These are phyloP conservation scores for Wickerhamomyces pijperi DNA, from an alignment of 805 yeast genomes.

Conservation along the genomic window DNA sequence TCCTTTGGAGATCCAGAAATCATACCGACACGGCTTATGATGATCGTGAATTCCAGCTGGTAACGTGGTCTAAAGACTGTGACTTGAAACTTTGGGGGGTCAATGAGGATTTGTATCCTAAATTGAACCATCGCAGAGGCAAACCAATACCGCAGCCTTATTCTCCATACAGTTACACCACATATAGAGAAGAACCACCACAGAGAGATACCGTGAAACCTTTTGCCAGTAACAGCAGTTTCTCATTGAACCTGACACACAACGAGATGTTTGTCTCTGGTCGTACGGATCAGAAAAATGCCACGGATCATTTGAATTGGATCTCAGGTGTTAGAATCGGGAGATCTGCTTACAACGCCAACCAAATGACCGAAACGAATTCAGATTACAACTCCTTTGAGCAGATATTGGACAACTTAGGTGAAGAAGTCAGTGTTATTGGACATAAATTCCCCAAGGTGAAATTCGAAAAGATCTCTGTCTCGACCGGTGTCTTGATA, in stretches of 20 bases:
- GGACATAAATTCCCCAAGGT: constrained; percentile 86
- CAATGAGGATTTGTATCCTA: constrained; percentile 34
- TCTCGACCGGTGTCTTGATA: constrained; percentile 70
- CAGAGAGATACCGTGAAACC: constrained; percentile 15
- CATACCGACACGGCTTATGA: constrained; percentile 29
- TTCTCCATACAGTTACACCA: constrained; percentile 29
- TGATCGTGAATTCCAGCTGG: constrained; percentile 80
- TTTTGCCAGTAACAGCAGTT: no score
- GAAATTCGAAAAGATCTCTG: constrained; percentile 77
- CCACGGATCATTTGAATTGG: constrained; percentile 74
- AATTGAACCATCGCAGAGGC: constrained; percentile 31
- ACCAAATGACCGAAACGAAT: constrained; percentile 12
- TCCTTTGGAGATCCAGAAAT: constrained; percentile 71
- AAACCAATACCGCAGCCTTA: constrained; percentile 20
- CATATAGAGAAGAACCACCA: constrained; percentile 47
- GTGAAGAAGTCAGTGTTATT: constrained; percentile 83
- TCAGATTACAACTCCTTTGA: constrained; percentile 25
- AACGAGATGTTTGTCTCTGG: constrained; percentile 29
- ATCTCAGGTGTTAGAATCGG: constrained; percentile 77
- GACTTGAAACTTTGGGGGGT: constrained; percentile 79
- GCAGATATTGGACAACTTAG: constrained; percentile 50
- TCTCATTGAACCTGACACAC: constrained; percentile 22
- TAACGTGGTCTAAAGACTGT: constrained; percentile 89
- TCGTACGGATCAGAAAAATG: constrained; percentile 25
- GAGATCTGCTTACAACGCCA: constrained; percentile 18